Evolutionary conservation across 2,329 filamentous ascomycete genomes (phyloP).

Genomic region (Cordyceps fumosorosea): DNA sequence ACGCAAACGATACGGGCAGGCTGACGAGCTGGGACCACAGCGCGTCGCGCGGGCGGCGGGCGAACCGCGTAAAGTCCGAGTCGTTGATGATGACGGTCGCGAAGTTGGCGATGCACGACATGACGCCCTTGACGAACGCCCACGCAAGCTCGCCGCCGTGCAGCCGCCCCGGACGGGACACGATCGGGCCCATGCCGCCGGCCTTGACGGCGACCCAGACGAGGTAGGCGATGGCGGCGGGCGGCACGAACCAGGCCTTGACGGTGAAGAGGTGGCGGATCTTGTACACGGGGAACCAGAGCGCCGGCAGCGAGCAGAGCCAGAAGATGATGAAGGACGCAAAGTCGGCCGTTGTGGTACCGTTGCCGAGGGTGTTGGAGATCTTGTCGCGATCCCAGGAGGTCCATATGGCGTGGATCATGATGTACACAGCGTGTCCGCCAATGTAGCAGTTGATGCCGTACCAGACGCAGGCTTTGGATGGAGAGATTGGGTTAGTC

Average conservation of each 20-base stretch:
- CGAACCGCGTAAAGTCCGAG: constrained; percentile 81
- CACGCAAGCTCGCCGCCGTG: constrained; percentile 68
- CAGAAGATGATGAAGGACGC: constrained; percentile 85
- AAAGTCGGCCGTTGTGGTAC: constrained; percentile 56
- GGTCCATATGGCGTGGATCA: constrained; percentile 81
- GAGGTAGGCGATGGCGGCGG: constrained; percentile 75
- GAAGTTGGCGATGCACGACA: constrained; percentile 87
- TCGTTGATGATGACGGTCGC: constrained; percentile 79
- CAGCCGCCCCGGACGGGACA: constrained; percentile 57
- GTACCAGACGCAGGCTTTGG: constrained; percentile 71
- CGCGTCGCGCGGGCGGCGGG: constrained; percentile 68
- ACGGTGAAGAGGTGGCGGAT: constrained; percentile 86
- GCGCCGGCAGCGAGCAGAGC: constrained; percentile 70
- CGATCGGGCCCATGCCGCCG: constrained; percentile 75
- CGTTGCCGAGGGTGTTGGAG: constrained; percentile 55
- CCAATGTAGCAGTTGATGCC: constrained; percentile 83
- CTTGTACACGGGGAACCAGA: constrained; percentile 86
- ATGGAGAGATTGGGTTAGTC: constrained; percentile 12
- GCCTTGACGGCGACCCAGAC: constrained; percentile 80
- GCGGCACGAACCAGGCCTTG: constrained; percentile 78
- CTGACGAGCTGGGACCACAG: constrained; percentile 74
- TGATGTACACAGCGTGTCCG: constrained; percentile 75
- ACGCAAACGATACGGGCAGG: constrained; percentile 63
- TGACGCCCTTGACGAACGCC: constrained; percentile 78
- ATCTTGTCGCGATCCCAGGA: constrained; percentile 54